Evolutionary conservation across 768 basidiomycete species (phyloP).

Genomic region (Lactarius sp.): DNA sequence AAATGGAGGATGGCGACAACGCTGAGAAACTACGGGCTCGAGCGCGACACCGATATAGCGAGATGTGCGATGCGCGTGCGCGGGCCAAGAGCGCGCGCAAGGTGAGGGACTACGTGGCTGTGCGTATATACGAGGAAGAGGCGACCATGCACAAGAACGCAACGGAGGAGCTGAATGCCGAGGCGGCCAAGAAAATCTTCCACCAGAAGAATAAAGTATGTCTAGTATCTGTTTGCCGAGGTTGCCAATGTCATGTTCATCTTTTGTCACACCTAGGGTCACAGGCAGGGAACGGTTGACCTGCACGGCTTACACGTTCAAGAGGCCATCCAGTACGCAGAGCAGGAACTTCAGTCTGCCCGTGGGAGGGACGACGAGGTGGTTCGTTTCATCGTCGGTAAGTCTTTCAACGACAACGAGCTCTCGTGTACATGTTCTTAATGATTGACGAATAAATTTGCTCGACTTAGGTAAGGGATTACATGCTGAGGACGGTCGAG

Average conservation of each 20-base stretch:
- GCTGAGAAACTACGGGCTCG: not conserved
- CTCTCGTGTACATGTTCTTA: not conserved
- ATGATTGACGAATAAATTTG: not conserved
- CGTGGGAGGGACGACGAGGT: not conserved
- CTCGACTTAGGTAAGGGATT: not conserved
- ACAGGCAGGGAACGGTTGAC: slow-evolving; percentile 8
- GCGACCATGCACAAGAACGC: not conserved
- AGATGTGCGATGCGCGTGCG: not conserved
- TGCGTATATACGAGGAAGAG: not conserved
- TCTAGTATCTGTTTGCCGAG: not conserved
- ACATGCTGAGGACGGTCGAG: not conserved
- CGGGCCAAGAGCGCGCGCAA: not conserved
- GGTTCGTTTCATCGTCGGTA: slow-evolving; percentile 16
- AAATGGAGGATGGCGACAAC: not conserved
- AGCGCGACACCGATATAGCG: not conserved
- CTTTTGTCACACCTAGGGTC: not conserved
- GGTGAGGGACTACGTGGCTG: not conserved
- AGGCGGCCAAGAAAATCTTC: slow-evolving; percentile 5
- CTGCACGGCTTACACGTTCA: slow-evolving; percentile 13
- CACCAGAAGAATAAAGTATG: slow-evolving; percentile 18
- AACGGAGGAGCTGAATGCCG: not conserved
- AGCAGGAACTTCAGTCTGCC: not conserved
- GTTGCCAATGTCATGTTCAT: not conserved
- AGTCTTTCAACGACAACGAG: not conserved
- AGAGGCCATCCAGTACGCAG: slow-evolving; percentile 10